These are phyloP conservation scores for Trypethelium eluteriae DNA, from an alignment of 495 filamentous ascomycete species.

Conservation along the genomic window DNA sequence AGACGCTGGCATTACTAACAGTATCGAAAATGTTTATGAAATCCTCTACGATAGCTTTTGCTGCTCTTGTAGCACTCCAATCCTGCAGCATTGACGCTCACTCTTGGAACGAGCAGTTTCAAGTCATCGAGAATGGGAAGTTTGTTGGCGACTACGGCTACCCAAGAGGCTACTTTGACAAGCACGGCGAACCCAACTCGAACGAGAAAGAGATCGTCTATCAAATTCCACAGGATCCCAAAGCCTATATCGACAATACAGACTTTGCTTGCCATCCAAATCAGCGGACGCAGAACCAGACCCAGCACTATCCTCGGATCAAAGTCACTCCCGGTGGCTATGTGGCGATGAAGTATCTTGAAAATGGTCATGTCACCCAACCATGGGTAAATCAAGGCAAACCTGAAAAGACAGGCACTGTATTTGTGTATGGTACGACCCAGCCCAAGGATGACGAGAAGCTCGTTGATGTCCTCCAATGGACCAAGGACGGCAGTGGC, in stretches of 20 bases:
- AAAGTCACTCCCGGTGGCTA: conserved; percentile 58
- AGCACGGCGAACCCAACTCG: conserved; percentile 43
- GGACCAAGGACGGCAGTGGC: conserved; percentile 69
- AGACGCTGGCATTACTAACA: neutral
- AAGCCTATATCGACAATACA: conserved; percentile 36
- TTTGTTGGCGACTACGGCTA: conserved; percentile 64
- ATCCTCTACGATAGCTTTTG: conserved; percentile 9
- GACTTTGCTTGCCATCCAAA: conserved; percentile 48
- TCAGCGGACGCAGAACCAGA: conserved; percentile 49
- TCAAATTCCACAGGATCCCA: conserved; percentile 50
- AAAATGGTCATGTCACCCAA: conserved; percentile 82
- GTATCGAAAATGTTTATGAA: conserved; percentile 10
- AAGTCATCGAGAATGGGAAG: conserved; percentile 64
- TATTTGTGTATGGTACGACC: conserved; percentile 78
- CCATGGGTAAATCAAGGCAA: conserved; percentile 52
- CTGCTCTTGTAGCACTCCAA: conserved; percentile 33
- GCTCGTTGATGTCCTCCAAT: conserved; percentile 63
- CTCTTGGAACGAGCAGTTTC: conserved; percentile 70
- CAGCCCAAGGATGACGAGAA: conserved; percentile 53
- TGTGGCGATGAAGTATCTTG: conserved; percentile 66
- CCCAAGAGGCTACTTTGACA: conserved; percentile 50
- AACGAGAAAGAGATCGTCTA: conserved; percentile 36
- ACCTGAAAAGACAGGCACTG: conserved; percentile 61
- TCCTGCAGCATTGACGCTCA: conserved; percentile 44
- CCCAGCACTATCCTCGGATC: conserved; percentile 50